Conservation (phyloP, 768 basidiomycete species). For the Pisolithus albus region DNA sequence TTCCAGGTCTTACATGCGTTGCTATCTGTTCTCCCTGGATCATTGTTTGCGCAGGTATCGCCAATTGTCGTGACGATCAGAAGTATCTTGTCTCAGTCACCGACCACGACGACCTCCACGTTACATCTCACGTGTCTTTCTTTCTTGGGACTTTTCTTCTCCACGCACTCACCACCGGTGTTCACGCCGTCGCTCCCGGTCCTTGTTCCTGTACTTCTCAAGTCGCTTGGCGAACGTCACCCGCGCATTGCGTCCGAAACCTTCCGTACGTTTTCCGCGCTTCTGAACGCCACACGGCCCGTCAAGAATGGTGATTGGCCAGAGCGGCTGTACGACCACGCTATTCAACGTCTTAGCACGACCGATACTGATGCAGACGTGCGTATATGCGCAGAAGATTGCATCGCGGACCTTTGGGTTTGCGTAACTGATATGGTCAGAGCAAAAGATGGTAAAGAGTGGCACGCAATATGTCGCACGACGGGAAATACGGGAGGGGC, state of each 20-base stretch:
- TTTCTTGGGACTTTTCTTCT: slow-evolving; percentile 82
- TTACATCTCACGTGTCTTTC: slow-evolving; percentile 79
- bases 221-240: slow-evolving; percentile 72
- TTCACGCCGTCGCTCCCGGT: slow-evolving; percentile 56
- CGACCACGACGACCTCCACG: slow-evolving; percentile 70
- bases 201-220: slow-evolving; percentile 70
- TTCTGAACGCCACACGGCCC: slow-evolving; percentile 72
- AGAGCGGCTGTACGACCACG: slow-evolving; percentile 67
- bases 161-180: slow-evolving; percentile 49
- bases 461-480: slow-evolving; percentile 70
- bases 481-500: slow-evolving; percentile 68
- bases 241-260: slow-evolving; percentile 85
- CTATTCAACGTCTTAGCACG: slow-evolving; percentile 59
- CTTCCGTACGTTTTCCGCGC: slow-evolving; percentile 79
- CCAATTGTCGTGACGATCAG: slow-evolving; percentile 60
- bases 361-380: slow-evolving; percentile 93
- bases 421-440: slow-evolving; percentile 70
- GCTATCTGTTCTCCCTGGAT: slow-evolving; percentile 77
- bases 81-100: slow-evolving; percentile 55
- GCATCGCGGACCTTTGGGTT: slow-evolving; percentile 82
- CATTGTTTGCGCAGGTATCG: slow-evolving; percentile 60
- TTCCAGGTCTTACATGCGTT: slow-evolving; percentile 74
- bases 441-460: slow-evolving; percentile 62
- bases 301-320: slow-evolving; percentile 60
- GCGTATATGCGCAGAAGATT: slow-evolving; percentile 71